A percentile compares a stretch with the other conserved stretches of the same genome.
phyloP scores from a whole-genome alignment of 345 rosid species.

The Schrenkiella parvula region DNA sequence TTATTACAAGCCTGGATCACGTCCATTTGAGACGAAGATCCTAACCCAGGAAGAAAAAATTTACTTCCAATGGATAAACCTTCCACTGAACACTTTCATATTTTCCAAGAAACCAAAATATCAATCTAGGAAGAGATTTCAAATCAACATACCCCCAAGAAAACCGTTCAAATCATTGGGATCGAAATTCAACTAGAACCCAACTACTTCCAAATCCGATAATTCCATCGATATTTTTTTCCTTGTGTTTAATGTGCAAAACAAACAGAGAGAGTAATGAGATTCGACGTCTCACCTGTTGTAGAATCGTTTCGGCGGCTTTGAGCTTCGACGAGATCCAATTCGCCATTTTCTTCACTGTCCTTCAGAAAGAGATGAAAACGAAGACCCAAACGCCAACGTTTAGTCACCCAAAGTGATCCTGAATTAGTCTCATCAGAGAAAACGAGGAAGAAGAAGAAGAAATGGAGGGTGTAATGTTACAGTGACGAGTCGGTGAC shows the following conservation, averaged over 20 bases:
- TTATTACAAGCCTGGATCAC: neutral
- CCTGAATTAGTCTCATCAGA: constrained; percentile 12
- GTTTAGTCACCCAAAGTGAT: neutral
- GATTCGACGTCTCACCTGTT: constrained; percentile 47
- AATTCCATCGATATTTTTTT: neutral
- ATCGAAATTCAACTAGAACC: neutral
- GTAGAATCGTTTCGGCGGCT: constrained; percentile 83
- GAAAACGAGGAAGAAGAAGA: constrained; percentile 8
- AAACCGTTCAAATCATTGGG: neutral
- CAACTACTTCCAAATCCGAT: constrained; percentile 2
- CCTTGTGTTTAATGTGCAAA: neutral
- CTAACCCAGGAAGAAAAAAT: neutral
- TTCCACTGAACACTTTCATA: neutral
- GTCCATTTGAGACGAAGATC: neutral
- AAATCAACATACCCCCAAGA: neutral
- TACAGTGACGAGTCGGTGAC: constrained; percentile 23
- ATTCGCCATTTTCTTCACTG: constrained; percentile 54
- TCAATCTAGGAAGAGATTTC: neutral
- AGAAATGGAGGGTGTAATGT: neutral
- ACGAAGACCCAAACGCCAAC: neutral
- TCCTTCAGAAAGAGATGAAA: neutral
- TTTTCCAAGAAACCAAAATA: neutral
- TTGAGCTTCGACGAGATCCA: constrained; percentile 95
- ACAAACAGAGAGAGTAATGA: neutral
- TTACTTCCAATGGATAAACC: neutral